Conservation (phyloP, 148 eudicot species). For the Tetragonia tetragonoides region DNA sequence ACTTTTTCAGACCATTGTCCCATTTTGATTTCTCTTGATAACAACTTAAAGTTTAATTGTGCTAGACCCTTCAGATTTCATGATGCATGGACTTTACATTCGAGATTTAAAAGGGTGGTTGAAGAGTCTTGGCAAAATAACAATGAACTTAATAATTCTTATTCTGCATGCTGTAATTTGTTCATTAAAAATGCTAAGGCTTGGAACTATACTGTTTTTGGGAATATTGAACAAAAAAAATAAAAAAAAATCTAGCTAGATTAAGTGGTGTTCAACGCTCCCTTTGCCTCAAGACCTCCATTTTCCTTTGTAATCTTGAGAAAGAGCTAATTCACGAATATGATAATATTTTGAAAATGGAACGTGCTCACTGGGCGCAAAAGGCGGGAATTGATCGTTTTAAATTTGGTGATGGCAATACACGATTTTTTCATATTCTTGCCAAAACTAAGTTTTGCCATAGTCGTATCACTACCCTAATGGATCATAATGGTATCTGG, state of each 20-base stretch:
- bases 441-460: too few relatives aligned
- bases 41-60: too few relatives aligned
- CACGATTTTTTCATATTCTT: too few relatives aligned
- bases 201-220: neutral
- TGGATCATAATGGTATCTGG: too few relatives aligned
- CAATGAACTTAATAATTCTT: too few relatives aligned
- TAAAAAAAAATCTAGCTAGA: neutral
- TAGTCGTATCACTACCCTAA: too few relatives aligned
- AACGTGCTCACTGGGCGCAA: neutral
- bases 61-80: neutral
- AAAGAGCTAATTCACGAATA: neutral
- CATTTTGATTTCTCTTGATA: neutral
- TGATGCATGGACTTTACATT: neutral
- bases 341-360: neutral
- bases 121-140: neutral
- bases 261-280: neutral
- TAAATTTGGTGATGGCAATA: neutral
- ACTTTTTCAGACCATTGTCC: neutral
- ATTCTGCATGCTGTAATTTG: rapidly evolving
- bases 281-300: neutral
- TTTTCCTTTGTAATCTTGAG: neutral
- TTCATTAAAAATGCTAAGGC: neutral
- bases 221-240: too few relatives aligned
- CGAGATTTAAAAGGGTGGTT: neutral
- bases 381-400: neutral